A percentile compares a stretch with the other conserved stretches of the same genome.
Conservation (phyloP, 2,329 filamentous ascomycete genomes). For the Fusarium vanettenii region DNA sequence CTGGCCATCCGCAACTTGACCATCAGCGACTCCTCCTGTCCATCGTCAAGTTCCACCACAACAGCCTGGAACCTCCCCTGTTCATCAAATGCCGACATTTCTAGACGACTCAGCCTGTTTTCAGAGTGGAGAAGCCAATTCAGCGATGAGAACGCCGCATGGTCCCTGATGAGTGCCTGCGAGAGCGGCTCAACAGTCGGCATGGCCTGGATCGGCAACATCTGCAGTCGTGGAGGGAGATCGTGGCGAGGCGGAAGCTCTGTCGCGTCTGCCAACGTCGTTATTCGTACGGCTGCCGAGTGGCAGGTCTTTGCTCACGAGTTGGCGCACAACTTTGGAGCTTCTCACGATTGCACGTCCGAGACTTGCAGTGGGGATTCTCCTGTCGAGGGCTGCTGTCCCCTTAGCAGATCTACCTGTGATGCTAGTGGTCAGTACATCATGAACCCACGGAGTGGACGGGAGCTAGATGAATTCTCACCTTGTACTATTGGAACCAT, state of each 20-base stretch:
- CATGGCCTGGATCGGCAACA: slow-evolving; percentile 86
- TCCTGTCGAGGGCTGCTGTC: slow-evolving; percentile 68
- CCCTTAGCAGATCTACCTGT: slow-evolving; percentile 72
- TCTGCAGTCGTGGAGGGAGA: slow-evolving; percentile 68
- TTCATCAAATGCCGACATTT: slow-evolving; percentile 68
- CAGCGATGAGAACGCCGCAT: slow-evolving; percentile 80
- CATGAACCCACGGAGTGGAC: slow-evolving; percentile 87
- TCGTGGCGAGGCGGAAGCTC: slow-evolving; percentile 70
- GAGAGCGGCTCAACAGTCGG: slow-evolving; percentile 83
- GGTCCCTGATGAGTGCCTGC: slow-evolving; percentile 83
- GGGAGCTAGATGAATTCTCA: slow-evolving; percentile 79
- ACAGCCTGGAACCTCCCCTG: slow-evolving; percentile 85
- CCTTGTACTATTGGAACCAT: slow-evolving; percentile 87
- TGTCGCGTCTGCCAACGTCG: slow-evolving; percentile 78
- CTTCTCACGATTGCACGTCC: slow-evolving; percentile 31
- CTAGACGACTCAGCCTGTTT: slow-evolving; percentile 81
- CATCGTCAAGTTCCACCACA: slow-evolving; percentile 65
- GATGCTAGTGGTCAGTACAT: slow-evolving; percentile 79
- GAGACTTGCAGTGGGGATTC: slow-evolving; percentile 10
- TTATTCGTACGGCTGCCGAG: slow-evolving; percentile 79
- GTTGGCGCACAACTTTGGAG: slow-evolving; percentile 69
- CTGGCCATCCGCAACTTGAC: slow-evolving; percentile 84
- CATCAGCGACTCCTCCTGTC: slow-evolving; percentile 76
- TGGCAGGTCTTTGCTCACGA: slow-evolving; percentile 95
- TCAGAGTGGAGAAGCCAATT: slow-evolving; percentile 82